phyloP scores from a whole-genome alignment of 73 alveolate genomes.

The Diophrys sp. region DNA sequence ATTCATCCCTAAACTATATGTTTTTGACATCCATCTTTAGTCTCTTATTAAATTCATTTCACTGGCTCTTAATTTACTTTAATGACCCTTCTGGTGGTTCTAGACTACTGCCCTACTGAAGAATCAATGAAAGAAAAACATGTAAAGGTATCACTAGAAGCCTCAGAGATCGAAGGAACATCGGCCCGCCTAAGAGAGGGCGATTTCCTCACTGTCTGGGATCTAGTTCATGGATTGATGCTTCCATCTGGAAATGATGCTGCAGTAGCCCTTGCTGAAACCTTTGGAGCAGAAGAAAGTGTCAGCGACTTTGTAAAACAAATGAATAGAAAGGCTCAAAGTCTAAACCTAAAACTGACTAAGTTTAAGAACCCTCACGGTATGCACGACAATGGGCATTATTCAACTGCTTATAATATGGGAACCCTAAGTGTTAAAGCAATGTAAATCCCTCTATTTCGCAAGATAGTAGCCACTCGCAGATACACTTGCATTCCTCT shows the following conservation, averaged over 20 bases:
- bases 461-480: background rate
- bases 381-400: background rate
- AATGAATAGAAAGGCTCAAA: slow-evolving; percentile 1
- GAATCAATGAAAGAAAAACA: background rate
- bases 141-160: slow-evolving; percentile 23
- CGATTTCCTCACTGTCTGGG: slow-evolving; percentile 22
- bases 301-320: background rate
- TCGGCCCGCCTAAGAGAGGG: slow-evolving; percentile 42
- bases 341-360: background rate
- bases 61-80: too few relatives aligned
- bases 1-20: too few relatives aligned
- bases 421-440: background rate
- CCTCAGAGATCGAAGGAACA: slow-evolving; percentile 43
- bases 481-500: background rate
- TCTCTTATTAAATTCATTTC: too few relatives aligned
- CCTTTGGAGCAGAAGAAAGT: slow-evolving; percentile 17
- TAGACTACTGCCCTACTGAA: background rate
- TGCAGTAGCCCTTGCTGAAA: slow-evolving; percentile 40
- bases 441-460: background rate
- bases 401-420: background rate
- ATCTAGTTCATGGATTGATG: slow-evolving; percentile 48
- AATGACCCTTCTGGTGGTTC: background rate
- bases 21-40: too few relatives aligned
- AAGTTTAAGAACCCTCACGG: slow-evolving; percentile 6
- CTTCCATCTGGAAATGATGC: slow-evolving; percentile 62